Conservation (phyloP, 2,329 filamentous ascomycete species). For the Diplodia sapinea region DNA sequence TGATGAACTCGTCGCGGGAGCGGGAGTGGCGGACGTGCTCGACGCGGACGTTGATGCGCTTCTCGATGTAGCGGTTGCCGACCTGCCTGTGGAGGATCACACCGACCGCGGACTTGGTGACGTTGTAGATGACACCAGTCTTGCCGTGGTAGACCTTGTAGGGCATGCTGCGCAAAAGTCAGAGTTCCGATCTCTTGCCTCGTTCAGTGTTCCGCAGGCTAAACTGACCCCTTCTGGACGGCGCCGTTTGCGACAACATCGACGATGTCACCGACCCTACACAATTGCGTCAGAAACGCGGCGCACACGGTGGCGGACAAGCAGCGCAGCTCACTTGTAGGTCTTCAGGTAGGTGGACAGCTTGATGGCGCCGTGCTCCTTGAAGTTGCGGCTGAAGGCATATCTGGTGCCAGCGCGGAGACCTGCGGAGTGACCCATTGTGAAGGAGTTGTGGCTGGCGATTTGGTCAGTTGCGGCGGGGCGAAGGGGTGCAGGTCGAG, state of each 20-base stretch:
- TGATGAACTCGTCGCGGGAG: conserved; percentile 95
- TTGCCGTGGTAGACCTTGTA: conserved; percentile 99
- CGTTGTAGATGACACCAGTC: conserved; percentile 94
- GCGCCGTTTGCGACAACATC: conserved; percentile 99
- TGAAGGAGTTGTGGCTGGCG: conserved; percentile 39
- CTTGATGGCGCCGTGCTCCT: conserved; percentile 91
- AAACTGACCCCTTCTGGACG: conserved; percentile 90
- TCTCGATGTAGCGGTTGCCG: conserved; percentile 99
- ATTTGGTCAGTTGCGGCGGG: conserved; percentile 15
- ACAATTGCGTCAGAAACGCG: conserved; percentile 29
- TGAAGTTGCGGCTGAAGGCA: conserved; percentile 86
- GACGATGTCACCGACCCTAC: conserved; percentile 94
- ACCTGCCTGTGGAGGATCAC: conserved; percentile 99
- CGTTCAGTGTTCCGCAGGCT: conserved; percentile 8
- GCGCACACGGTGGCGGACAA: neutral
- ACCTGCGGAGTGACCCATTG: conserved; percentile 62
- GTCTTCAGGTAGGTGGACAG: conserved; percentile 93
- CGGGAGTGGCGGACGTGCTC: conserved; percentile 96
- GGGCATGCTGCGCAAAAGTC: conserved; percentile 74
- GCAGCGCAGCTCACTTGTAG: conserved; percentile 73
- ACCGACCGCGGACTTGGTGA: conserved; percentile 95
- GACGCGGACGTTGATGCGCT: conserved; percentile 98
- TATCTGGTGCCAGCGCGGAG: conserved; percentile 52
- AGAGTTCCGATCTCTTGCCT: conserved; percentile 33
- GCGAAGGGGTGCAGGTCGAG: conserved; percentile 2